phyloP scores from a whole-genome alignment of 169 alveolate genomes.

The Toxoplasma gondii region DNA sequence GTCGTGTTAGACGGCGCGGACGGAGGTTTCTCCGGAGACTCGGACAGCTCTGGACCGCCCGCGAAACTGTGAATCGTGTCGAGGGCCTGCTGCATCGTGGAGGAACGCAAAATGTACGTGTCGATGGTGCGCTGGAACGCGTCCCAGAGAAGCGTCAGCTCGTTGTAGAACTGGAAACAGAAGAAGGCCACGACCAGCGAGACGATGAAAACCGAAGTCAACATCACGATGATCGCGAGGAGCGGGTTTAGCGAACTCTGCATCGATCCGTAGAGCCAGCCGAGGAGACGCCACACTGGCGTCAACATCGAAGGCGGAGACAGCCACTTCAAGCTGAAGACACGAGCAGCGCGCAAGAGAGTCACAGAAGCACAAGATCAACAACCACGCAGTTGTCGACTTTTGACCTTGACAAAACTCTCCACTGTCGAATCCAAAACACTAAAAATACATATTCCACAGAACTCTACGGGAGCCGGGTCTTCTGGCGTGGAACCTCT shows the following conservation, averaged over 20 bases:
- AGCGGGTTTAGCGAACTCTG: constrained; percentile 38
- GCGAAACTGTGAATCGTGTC: constrained; percentile 28
- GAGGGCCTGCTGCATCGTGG: constrained; percentile 26
- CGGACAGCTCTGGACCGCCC: neutral
- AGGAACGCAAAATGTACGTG: constrained; percentile 25
- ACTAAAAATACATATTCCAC: too few species aligned
- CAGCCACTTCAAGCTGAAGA: constrained; percentile 14
- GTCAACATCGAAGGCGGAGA: neutral
- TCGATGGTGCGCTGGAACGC: constrained; percentile 16
- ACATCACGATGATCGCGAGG: constrained; percentile 65
- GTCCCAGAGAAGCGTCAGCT: constrained; percentile 50
- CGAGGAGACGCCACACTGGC: constrained; percentile 23
- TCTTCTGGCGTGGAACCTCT: too few species aligned
- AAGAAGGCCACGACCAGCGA: constrained; percentile 59
- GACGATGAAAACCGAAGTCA: constrained; percentile 61
- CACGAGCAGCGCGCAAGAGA: neutral
- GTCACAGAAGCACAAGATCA: neutral
- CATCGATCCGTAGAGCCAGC: neutral
- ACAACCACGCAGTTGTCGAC: neutral
- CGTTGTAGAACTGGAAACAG: constrained; percentile 49
- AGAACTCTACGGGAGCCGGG: too few species aligned
- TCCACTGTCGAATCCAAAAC: neutral
- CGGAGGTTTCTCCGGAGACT: neutral
- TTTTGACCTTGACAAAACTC: neutral
- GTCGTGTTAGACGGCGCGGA: neutral